These are phyloP conservation scores for Styphnolobium japonicum DNA, from an alignment of 306 rosid species.

Conservation along the genomic window DNA sequence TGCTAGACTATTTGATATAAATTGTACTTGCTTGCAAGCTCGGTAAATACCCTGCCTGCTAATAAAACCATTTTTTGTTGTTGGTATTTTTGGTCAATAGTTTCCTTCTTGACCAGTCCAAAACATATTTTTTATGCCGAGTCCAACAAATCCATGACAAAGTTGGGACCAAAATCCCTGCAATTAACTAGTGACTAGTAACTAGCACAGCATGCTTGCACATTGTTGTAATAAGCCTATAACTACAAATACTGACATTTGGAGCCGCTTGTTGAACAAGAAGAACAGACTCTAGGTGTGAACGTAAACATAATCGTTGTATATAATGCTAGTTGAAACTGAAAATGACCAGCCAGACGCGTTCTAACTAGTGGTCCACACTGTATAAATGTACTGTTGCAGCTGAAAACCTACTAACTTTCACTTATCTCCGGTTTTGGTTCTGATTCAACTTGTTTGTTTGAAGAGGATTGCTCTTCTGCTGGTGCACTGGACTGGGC, in stretches of 20 bases:
- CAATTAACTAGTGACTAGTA: not conserved
- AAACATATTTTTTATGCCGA: too few relatives aligned
- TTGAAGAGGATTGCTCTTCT: slow-evolving; percentile 30
- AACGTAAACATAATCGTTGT: not conserved
- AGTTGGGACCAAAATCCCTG: not conserved
- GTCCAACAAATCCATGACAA: too few relatives aligned
- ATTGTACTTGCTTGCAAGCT: too few relatives aligned
- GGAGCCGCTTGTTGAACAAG: not conserved
- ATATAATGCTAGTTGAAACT: not conserved
- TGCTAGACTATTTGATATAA: too few relatives aligned
- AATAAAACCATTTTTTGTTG: too few relatives aligned
- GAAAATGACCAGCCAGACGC: not conserved
- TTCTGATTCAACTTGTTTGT: slow-evolving; percentile 33
- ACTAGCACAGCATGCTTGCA: not conserved
- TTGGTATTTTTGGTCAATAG: too few relatives aligned
- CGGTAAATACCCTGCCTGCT: too few relatives aligned
- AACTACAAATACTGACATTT: not conserved
- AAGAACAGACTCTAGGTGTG: not conserved
- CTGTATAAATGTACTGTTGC: slow-evolving; percentile 2
- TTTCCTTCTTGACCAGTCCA: too few relatives aligned
- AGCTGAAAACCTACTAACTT: slow-evolving; percentile 30
- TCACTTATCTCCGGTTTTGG: slow-evolving; percentile 15
- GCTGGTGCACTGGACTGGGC: slow-evolving; percentile 17
- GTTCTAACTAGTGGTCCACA: slow-evolving; percentile 7
- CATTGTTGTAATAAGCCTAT: slow-evolving; percentile 3